Conservation (phyloP, 2,329 filamentous ascomycete species). For the Nemania bipapillata region DNA sequence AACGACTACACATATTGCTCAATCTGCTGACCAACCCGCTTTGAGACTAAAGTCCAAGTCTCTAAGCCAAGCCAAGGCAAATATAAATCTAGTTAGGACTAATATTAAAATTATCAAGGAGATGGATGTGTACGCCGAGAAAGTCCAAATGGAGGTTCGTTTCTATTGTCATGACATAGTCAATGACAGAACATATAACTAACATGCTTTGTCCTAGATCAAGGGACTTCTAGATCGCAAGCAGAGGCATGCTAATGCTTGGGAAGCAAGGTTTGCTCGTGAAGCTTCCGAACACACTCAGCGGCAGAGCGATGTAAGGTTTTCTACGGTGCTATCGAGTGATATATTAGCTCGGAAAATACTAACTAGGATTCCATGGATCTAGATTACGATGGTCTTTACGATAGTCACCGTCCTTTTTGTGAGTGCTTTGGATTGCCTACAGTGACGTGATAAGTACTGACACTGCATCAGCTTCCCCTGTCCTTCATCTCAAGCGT, state of each 20-base stretch:
- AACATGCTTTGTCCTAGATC: background rate
- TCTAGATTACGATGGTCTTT: background rate
- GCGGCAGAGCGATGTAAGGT: background rate
- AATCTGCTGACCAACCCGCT: background rate
- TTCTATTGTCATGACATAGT: background rate
- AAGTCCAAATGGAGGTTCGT: background rate
- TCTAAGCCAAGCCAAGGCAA: background rate
- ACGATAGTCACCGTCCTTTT: background rate
- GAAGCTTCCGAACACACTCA: background rate
- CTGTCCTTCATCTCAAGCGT: slow-evolving; percentile 2
- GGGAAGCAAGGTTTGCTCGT: background rate
- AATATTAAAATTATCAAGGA: background rate
- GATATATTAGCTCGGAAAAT: background rate
- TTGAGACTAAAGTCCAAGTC: background rate
- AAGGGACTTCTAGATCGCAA: background rate
- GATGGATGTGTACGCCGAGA: background rate
- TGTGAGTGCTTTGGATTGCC: background rate
- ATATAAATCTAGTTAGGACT: background rate
- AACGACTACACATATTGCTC: background rate
- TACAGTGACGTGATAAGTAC: background rate
- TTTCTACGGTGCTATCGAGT: background rate
- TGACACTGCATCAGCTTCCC: background rate
- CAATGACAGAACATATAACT: background rate
- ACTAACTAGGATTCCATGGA: background rate
- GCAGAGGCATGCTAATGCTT: background rate